Base-by-base conservation (phyloP, 2,329 filamentous ascomycete species). In the Phyllosticta ampelicida region DNA sequence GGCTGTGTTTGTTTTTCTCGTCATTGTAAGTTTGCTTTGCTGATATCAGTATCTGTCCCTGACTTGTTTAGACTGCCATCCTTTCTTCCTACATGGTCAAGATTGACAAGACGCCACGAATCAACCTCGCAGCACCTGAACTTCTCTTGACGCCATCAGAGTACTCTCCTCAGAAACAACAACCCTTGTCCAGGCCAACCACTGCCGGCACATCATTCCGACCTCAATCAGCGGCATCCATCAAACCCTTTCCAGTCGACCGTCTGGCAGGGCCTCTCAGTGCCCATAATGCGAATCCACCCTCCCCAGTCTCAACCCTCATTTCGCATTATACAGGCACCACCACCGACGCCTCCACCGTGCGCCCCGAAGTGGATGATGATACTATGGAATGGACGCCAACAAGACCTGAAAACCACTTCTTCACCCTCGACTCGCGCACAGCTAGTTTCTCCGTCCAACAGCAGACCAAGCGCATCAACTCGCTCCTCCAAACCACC, bases 321-420 rank as follows among this genome's bases (percentile, higher is more conserved):
- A 66, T 64, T 10, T 68, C 67, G 1, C 65, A 66, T 8, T 48
- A 61, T 48, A 55, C 59, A 29, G 54, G 30, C 20, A 49, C 53
- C 21, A 57, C 48, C 13, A 57, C 23, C 58, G 55, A 60, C 54
- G 53, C 57, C 10, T 55, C 57, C 52, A 59, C 57, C 21, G 48
- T 49, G 13, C 53, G 26, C 28, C 60, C 62, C 18, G 48, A 60
- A 26, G 65, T 65, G 1, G 65, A 68, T 59, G 74, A 74, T 1
- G 81, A 86, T 48, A 79, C 80, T 58, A 90, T 91, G 87, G 87
- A 90, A 65, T 89, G 86, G 83, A 81, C 84, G 2, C 85, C 85
- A 0, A 83, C 82, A 0, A 73, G 75, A 58, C 78, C 78, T n/a
- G 30, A 59, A 49, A 55, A 60, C 57, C 54, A 55, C 19, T 57